phyloP scores from a whole-genome alignment of 129 eudicot species.

The Deinandra increscens region DNA sequence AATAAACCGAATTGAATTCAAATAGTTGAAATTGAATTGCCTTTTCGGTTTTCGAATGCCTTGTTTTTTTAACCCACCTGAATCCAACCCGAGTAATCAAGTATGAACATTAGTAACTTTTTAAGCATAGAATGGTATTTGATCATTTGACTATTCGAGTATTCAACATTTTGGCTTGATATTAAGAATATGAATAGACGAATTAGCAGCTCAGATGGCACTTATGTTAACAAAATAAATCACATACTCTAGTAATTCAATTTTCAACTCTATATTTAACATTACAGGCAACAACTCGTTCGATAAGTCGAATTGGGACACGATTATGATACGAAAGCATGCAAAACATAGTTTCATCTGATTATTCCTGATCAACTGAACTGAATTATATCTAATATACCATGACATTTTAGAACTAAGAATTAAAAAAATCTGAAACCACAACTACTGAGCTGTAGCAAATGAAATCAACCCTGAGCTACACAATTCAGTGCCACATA shows the following conservation, averaged over 20 bases:
- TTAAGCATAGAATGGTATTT: too few species aligned
- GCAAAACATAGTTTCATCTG: background rate
- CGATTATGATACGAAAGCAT: background rate
- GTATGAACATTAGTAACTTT: too few species aligned
- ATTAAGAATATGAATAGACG: background rate
- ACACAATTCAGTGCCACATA: constrained; percentile 15
- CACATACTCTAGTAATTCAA: background rate
- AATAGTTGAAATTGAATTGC: background rate
- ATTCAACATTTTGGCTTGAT: too few species aligned
- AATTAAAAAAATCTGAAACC: constrained; percentile 9
- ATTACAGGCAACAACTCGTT: constrained; percentile 1
- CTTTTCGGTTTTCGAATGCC: background rate
- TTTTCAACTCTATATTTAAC: constrained; percentile 5
- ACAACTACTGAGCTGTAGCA: constrained; percentile 11
- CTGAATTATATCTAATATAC: background rate
- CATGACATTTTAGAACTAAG: constrained; percentile 14
- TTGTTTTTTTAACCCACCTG: too few species aligned
- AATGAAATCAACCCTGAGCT: constrained; percentile 23
- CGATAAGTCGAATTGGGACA: background rate
- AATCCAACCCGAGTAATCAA: too few species aligned
- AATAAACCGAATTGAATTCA: background rate
- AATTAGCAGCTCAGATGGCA: constrained; percentile 8
- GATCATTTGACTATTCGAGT: too few species aligned
- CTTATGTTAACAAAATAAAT: background rate
- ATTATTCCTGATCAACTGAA: constrained; percentile 2